A percentile compares a stretch with the other conserved stretches of the same genome.
Conservation (phyloP, 768 basidiomycete genomes). For the Pleurotus eryngii region DNA sequence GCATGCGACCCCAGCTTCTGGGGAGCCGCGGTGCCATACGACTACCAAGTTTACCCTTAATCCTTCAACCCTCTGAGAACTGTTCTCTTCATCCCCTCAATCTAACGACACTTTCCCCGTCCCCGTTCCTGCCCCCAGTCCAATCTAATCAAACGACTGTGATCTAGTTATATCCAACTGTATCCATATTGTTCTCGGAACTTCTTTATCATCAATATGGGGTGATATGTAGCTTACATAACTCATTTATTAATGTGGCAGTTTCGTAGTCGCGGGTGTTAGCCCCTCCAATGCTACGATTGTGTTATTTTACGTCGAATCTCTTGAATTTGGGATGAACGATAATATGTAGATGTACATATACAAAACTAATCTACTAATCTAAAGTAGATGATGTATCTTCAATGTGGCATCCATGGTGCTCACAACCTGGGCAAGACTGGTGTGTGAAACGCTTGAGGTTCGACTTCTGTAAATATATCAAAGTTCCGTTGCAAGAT, state of each 20-base stretch:
- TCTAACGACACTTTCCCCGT: background rate
- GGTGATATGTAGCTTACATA: background rate
- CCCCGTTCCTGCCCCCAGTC: background rate
- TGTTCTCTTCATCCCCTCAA: background rate
- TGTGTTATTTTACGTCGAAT: no score
- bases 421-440: constrained; percentile 26
- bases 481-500: constrained; percentile 62
- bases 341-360: background rate
- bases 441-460: constrained; percentile 21
- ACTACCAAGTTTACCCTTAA: constrained; percentile 58
- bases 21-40: constrained; percentile 61
- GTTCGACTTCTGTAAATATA: constrained; percentile 53
- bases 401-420: no score
- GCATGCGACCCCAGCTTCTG: constrained; percentile 68
- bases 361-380: background rate
- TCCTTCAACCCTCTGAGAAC: constrained; percentile 28
- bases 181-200: background rate
- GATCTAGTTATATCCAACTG: background rate
- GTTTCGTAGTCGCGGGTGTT: no score
- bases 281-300: no score
- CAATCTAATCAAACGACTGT: no score
- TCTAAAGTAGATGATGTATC: no score
- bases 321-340: no score
- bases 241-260: no score
- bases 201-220: background rate